Percentiles rank a stretch among this genome's conserved stretches.
Conservation (phyloP, 352 stramenopile species). For the Phytophthora multivora region DNA sequence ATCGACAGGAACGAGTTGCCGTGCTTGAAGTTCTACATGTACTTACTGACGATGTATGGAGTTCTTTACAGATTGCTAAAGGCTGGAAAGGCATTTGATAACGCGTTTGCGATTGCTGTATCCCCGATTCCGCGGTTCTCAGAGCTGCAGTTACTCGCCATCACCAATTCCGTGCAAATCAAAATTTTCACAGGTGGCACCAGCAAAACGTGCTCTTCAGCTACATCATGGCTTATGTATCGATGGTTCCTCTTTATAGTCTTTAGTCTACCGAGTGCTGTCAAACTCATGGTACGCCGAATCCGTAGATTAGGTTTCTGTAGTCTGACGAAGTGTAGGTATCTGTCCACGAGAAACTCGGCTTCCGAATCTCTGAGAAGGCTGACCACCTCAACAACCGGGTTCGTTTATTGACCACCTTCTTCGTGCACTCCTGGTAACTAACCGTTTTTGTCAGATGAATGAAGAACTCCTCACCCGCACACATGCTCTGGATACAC, state of each 20-base stretch:
- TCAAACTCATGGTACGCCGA: slow-evolving; percentile 55
- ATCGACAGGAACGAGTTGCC: slow-evolving; percentile 41
- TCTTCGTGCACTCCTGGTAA: neutral
- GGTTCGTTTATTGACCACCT: slow-evolving; percentile 22
- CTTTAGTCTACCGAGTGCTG: slow-evolving; percentile 36
- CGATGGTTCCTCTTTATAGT: slow-evolving; percentile 21
- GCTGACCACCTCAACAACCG: slow-evolving; percentile 46
- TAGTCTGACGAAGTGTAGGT: slow-evolving; percentile 34
- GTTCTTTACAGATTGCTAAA: slow-evolving; percentile 41
- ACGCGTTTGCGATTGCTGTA: slow-evolving; percentile 58
- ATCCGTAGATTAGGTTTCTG: neutral
- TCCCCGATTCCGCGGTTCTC: slow-evolving; percentile 47
- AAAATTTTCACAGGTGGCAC: slow-evolving; percentile 53
- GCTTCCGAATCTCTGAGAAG: slow-evolving; percentile 47
- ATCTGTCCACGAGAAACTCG: slow-evolving; percentile 61
- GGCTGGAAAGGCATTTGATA: slow-evolving; percentile 65
- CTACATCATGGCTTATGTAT: slow-evolving; percentile 3
- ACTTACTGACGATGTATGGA: neutral
- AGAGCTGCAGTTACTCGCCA: slow-evolving; percentile 52
- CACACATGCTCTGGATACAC: slow-evolving; percentile 46
- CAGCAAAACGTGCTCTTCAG: neutral
- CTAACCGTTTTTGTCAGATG: slow-evolving; percentile 39
- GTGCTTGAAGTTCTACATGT: neutral
- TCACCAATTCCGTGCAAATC: slow-evolving; percentile 41
- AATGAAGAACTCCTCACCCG: slow-evolving; percentile 47